phyloP scores from a whole-genome alignment of 768 basidiomycete genomes.

The Pisolithus sp. region DNA sequence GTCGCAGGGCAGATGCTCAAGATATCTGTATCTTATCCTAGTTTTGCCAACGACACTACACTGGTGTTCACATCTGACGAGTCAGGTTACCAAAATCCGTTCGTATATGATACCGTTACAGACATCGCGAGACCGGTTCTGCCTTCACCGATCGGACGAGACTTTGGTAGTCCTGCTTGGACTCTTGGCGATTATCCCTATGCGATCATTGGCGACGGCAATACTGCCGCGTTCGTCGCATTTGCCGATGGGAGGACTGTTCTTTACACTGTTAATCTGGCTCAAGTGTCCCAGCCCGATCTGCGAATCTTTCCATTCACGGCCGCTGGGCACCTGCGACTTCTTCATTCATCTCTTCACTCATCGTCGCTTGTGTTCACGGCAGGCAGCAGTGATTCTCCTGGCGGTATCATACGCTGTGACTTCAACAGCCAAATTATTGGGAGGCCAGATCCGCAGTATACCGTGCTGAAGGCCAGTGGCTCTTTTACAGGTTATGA shows the following conservation, averaged over 20 bases:
- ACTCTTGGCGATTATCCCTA: slow-evolving; percentile 14
- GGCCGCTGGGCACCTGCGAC: slow-evolving; percentile 9
- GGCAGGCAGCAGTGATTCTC: neutral
- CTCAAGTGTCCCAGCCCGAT: neutral
- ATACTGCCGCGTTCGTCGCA: slow-evolving; percentile 26
- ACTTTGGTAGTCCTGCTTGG: slow-evolving; percentile 20
- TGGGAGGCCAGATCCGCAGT: too few species aligned
- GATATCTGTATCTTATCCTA: slow-evolving; percentile 53
- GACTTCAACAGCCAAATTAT: too few species aligned
- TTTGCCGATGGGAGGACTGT: slow-evolving; percentile 24
- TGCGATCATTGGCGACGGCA: slow-evolving; percentile 16
- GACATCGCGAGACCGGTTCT: slow-evolving; percentile 21
- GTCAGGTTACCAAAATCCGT: slow-evolving; percentile 61
- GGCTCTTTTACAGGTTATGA: neutral
- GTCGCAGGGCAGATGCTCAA: slow-evolving; percentile 48
- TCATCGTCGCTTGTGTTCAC: slow-evolving; percentile 9
- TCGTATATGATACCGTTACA: slow-evolving; percentile 38
- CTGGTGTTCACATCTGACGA: slow-evolving; percentile 62
- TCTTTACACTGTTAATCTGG: slow-evolving; percentile 26
- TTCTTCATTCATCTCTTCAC: neutral
- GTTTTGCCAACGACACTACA: slow-evolving; percentile 49
- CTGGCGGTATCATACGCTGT: slow-evolving; percentile 7
- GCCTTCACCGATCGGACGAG: slow-evolving; percentile 12
- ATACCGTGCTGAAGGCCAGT: too few species aligned
- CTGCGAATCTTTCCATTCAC: slow-evolving; percentile 5